These are phyloP conservation scores for Paragyromitra xinjiangensis DNA, from an alignment of 495 filamentous ascomycete genomes.

Conservation along the genomic window DNA sequence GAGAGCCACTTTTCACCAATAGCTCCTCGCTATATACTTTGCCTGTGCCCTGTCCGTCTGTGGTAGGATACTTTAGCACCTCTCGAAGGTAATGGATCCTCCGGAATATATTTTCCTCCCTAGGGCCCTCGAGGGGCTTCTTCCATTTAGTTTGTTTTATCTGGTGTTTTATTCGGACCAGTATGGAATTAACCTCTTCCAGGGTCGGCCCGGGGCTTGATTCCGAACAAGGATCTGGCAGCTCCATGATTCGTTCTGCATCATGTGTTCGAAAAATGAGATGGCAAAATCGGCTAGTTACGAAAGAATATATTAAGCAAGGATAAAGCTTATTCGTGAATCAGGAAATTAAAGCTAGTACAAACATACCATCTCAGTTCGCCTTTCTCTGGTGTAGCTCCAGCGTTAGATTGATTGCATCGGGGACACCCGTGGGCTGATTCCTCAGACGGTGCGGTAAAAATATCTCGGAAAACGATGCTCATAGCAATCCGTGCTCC, in stretches of 20 bases:
- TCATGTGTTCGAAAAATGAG: not conserved
- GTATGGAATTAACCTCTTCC: too few species aligned
- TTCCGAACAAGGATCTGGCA: not conserved
- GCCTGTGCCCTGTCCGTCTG: too few species aligned
- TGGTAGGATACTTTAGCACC: not conserved
- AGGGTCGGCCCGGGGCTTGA: not conserved
- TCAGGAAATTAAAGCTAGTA: not conserved
- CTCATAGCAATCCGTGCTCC: slow-evolving; percentile 15
- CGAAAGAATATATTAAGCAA: too few species aligned
- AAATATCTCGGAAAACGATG: not conserved
- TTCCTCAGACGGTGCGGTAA: not conserved
- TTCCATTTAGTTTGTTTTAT: not conserved
- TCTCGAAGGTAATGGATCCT: not conserved
- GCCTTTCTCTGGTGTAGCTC: not conserved
- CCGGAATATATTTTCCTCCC: not conserved
- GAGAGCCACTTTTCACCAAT: too few species aligned
- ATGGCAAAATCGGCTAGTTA: not conserved
- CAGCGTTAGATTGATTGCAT: not conserved
- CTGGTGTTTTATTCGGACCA: too few species aligned
- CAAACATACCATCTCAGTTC: not conserved
- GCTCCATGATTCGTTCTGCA: not conserved
- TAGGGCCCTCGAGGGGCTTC: not conserved
- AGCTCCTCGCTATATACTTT: too few species aligned
- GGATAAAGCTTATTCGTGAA: too few species aligned
- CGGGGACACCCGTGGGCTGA: not conserved